Evolutionary conservation across 352 stramenopile genomes (phyloP).

Genomic region (Phytophthora idaei): DNA sequence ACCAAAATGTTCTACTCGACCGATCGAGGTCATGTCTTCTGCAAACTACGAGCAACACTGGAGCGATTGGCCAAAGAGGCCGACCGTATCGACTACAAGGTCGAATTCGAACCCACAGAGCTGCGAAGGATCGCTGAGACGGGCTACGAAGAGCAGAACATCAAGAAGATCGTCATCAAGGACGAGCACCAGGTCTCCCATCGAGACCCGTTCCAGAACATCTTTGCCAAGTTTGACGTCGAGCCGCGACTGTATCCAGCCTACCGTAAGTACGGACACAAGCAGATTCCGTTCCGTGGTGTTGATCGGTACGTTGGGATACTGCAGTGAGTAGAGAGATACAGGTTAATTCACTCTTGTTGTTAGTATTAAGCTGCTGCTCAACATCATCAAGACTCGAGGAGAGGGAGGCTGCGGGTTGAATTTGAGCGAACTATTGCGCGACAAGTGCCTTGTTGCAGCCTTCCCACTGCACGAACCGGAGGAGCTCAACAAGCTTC

Average conservation of each 20-base stretch:
- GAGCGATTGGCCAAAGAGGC: constrained; percentile 72
- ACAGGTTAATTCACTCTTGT: neutral
- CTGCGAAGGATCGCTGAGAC: constrained; percentile 60
- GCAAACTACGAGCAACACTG: constrained; percentile 73
- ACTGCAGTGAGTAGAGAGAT: no score
- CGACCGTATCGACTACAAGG: constrained; percentile 80
- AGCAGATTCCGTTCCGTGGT: constrained; percentile 75
- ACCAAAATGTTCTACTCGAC: constrained; percentile 87
- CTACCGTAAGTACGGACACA: constrained; percentile 75
- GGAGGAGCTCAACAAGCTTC: constrained; percentile 52
- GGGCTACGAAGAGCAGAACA: constrained; percentile 63
- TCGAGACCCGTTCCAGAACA: constrained; percentile 68
- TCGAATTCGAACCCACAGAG: constrained; percentile 70
- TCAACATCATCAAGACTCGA: constrained; percentile 71
- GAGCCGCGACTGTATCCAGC: constrained; percentile 60
- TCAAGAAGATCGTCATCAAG: constrained; percentile 69
- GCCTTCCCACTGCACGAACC: constrained; percentile 67
- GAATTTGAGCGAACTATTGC: constrained; percentile 56
- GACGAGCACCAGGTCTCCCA: constrained; percentile 53
- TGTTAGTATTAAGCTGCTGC: constrained; percentile 68
- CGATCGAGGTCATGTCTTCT: constrained; percentile 74
- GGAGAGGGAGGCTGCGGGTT: constrained; percentile 65
- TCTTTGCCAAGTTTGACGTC: constrained; percentile 83
- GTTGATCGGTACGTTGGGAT: constrained; percentile 52
- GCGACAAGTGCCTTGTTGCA: constrained; percentile 62